phyloP scores from a whole-genome alignment of 2,329 filamentous ascomycete genomes.

The Aspergillus niger region DNA sequence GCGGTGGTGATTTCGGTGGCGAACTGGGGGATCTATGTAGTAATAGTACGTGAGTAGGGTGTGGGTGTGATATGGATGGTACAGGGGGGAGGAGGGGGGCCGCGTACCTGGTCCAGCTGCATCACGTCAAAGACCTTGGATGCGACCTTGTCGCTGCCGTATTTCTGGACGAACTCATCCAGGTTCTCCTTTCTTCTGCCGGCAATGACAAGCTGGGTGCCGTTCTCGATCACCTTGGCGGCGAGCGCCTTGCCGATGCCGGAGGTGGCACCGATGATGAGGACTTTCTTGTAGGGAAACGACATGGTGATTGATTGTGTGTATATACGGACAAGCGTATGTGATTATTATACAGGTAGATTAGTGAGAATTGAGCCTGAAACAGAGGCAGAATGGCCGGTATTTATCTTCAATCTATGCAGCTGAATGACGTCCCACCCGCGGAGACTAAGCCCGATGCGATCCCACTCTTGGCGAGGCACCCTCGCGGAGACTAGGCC shows the following conservation, averaged over 20 bases:
- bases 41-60: background rate
- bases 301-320: slow-evolving; percentile 34
- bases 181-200: slow-evolving; percentile 56
- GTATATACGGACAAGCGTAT: background rate
- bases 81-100: background rate
- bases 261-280: slow-evolving; percentile 55
- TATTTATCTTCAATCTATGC: background rate
- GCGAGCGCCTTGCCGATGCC: slow-evolving; percentile 54
- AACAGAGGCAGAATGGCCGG: background rate
- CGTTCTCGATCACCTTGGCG: slow-evolving; percentile 50
- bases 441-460: slow-evolving; percentile 7
- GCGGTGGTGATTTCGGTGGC: slow-evolving; percentile 35
- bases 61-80: background rate
- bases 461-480: background rate
- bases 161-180: slow-evolving; percentile 49
- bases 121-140: slow-evolving; percentile 55
- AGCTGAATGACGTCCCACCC: background rate
- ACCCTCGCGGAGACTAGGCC: slow-evolving; percentile 7
- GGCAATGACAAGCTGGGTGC: slow-evolving; percentile 51
- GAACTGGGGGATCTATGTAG: slow-evolving; percentile 21
- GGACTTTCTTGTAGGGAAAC: slow-evolving; percentile 54
- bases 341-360: background rate
- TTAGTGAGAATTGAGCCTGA: too few species aligned
- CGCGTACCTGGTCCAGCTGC: slow-evolving; percentile 47
- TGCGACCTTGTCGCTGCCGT: slow-evolving; percentile 51